Base-by-base conservation (phyloP, 1,284 basidiomycete species). In the Boletellus deceptivus region DNA sequence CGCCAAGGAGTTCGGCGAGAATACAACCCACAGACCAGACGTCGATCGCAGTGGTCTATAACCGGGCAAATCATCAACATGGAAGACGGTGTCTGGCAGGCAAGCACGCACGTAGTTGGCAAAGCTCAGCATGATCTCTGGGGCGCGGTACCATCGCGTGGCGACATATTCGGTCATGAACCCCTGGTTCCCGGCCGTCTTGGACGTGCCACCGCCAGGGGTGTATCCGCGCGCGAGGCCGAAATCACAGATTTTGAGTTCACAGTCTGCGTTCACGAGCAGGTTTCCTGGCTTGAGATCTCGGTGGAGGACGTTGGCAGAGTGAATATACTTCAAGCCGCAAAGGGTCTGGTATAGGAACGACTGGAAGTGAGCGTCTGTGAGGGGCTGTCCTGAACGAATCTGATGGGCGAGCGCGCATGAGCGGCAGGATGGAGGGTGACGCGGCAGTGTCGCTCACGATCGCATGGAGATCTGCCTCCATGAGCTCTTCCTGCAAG, bases 151-250 rank as follows among this genome's bases (percentile, higher is more conserved):
- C 95, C 94, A 98, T 51, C 94, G 79, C 10, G 94, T 98, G n/a
- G 93, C 93, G 29, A 97, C 93, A 70, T 94, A 97, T 72, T 99
- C 97, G 0, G 97, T 99, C 97, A 99, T 99, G 75, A 99, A 98
- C 1, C 95, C 94, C 60, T 94, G 93, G 62, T 92, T 92, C 34
- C 86, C 88, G 13, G 83, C 81, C 0, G 78, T 76, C 59, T 78
- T 81, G 41, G 80, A 80, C 50, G 84, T 78, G 48, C 85, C 78
- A 46, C 83, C 82, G 4, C 87, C 91, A 48, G 94, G 85, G 14
- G 82, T 93, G 71, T 98, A 98, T 1, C 96, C 97, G 63, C 97
- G 79, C 3, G 97, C 96, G 38, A 99, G 82, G 42, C 97, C 97
- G 69, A 99, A 99, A 72, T 99, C 97, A 67, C 97, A 99, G 59